phyloP scores from a whole-genome alignment of 139 green algal genomes.

The Chlamydomonas eustigma region DNA sequence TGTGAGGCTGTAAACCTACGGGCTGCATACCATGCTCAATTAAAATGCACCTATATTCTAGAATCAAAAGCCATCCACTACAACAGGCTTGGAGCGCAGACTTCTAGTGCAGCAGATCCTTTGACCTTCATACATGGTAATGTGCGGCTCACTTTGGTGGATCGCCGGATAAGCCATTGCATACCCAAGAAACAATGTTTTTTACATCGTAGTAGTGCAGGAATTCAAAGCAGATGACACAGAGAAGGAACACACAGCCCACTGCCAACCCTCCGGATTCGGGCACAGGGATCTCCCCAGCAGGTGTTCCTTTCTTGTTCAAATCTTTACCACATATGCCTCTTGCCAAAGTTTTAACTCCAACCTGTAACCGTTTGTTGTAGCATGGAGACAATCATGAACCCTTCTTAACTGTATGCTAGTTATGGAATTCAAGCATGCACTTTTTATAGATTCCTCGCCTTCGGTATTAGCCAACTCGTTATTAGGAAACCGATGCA shows the following conservation, averaged over 20 bases:
- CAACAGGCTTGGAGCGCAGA: no score
- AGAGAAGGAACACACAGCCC: conserved; percentile 88
- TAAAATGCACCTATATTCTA: no score
- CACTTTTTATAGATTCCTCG: background rate
- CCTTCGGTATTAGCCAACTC: conserved; percentile 60
- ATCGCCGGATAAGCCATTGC: conserved; percentile 26
- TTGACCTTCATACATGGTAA: no score
- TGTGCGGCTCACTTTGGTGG: background rate
- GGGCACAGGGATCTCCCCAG: conserved; percentile 74
- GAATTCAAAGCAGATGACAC: conserved; percentile 88
- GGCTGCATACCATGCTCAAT: no score
- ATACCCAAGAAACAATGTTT: conserved; percentile 40
- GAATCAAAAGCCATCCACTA: no score
- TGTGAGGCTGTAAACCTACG: no score
- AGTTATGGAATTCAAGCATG: background rate
- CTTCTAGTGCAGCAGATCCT: no score
- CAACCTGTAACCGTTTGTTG: conserved; percentile 8
- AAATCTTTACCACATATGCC: conserved; percentile 86
- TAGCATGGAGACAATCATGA: background rate
- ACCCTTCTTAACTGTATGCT: background rate
- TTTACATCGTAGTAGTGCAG: conserved; percentile 79
- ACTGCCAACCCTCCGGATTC: conserved; percentile 86
- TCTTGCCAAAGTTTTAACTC: conserved; percentile 25
- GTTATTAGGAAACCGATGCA: conserved; percentile 62
- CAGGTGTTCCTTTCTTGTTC: conserved; percentile 83